Evolutionary conservation across 192 early-diverging fungal genomes (phyloP), one percentile per base, ranked within the genome.

Genomic region (Lunasporangiospora selenospora): DNA sequence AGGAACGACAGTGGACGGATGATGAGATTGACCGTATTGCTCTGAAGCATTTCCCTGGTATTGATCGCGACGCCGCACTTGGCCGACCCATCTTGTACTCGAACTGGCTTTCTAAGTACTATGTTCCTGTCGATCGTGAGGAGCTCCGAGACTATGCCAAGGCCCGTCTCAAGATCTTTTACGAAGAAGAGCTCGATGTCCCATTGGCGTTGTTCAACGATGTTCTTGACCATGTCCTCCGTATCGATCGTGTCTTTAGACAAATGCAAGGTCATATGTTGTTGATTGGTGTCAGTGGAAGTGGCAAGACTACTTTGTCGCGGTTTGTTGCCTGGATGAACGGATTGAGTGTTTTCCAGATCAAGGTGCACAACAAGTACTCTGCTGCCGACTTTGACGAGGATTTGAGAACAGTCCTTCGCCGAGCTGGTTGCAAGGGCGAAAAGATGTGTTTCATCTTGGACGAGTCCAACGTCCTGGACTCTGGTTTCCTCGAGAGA

Each of bases 261-360:
- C 98, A 99, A 76, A 88, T 89, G 67, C 97, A 99, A 85, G 98
- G 98, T 49, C 97, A 99, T 76, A 84, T 98, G 73, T 83, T 99
- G 65, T 80, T 99, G 41, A 99, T 99, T 63, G 98, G 98, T 65
- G 93, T 97, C 6, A 95, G 92, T 82, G 98, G 98, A 42, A 84
- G 88, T 36, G 98, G 98, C 65, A 99, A 99, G 83, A 98, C 98
- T 0, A 99, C 97, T 4, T 70, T 99, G 54, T 92, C 98, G 9
- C 88, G 98, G 6, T 99, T 99, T 63, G 97, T 97, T n/a, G 97
- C 97, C 0, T 99, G 98, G 98, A 94, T 99, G 95, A 99, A 99
- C 73, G 97, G 97, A 30, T 77, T 99, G 27, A 82, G 85, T 44
- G 92, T 99, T 27, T 92, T 95, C 85, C 97, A 99, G 75, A 91